Evolutionary conservation across 2,329 filamentous ascomycete genomes (phyloP).

Genomic region (Plenodomus lindquistii): DNA sequence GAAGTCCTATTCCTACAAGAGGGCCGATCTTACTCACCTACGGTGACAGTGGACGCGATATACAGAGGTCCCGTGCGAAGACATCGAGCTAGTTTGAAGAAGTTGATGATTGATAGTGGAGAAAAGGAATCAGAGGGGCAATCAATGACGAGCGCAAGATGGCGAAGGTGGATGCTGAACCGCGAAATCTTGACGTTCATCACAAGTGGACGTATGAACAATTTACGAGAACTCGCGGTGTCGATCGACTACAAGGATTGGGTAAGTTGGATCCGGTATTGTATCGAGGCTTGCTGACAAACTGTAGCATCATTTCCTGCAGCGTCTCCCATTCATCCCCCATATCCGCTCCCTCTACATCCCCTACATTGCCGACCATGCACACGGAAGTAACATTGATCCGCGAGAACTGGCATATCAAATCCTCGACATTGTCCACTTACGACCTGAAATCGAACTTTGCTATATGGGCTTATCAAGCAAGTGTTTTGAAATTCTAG

Average conservation of each 20-base stretch:
- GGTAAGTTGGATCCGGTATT: conserved; percentile 56
- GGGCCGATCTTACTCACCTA: conserved; percentile 56
- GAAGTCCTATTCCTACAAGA: conserved; percentile 80
- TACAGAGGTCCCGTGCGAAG: conserved; percentile 70
- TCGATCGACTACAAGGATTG: conserved; percentile 76
- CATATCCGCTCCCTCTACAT: conserved; percentile 74
- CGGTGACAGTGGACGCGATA: conserved; percentile 70
- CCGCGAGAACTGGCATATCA: conserved; percentile 74
- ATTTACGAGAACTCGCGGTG: conserved; percentile 71
- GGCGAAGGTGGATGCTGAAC: conserved; percentile 72
- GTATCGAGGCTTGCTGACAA: conserved; percentile 6
- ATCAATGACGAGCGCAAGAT: conserved; percentile 50
- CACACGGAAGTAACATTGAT: conserved; percentile 59
- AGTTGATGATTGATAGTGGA: conserved; percentile 74
- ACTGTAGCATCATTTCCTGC: conserved; percentile 74
- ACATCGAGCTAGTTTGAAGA: conserved; percentile 72
- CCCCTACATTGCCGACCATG: conserved; percentile 66
- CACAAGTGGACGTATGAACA: conserved; percentile 75
- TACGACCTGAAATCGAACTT: conserved; percentile 75
- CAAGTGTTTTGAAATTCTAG: conserved; percentile 82
- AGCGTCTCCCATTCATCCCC: conserved; percentile 70
- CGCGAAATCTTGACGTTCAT: conserved; percentile 72
- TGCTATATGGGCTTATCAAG: conserved; percentile 76
- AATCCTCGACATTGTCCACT: conserved; percentile 75
- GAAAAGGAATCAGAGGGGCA: conserved; percentile 55